Percentiles rank a stretch among this genome's conserved stretches.
Conservation (phyloP, 1,284 basidiomycete species). For the Ceratobasidium sp. region DNA sequence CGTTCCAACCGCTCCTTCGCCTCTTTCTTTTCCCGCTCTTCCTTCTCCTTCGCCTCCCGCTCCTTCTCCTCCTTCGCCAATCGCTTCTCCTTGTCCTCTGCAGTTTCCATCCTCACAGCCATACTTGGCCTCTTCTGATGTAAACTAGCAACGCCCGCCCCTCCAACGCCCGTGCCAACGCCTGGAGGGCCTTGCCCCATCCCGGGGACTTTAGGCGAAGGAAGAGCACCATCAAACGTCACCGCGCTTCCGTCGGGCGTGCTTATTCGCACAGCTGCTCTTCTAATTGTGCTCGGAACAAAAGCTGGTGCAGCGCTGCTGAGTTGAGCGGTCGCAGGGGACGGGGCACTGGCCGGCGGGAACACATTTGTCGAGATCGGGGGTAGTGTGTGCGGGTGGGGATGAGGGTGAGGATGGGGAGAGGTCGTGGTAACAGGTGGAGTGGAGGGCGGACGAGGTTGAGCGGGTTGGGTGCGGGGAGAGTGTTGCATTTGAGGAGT, state of each 20-base stretch:
- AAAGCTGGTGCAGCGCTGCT: slow-evolving; percentile 46
- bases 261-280: slow-evolving; percentile 56
- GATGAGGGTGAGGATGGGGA: slow-evolving; percentile 2
- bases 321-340: slow-evolving; percentile 33
- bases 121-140: slow-evolving; percentile 54
- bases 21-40: slow-evolving; percentile 53
- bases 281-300: slow-evolving; percentile 44
- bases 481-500: slow-evolving; percentile 47
- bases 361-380: slow-evolving; percentile 31
- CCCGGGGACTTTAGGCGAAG: slow-evolving; percentile 54
- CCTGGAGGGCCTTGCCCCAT: slow-evolving; percentile 52
- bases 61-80: slow-evolving; percentile 57
- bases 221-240: slow-evolving; percentile 44
- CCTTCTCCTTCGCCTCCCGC: slow-evolving; percentile 45
- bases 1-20: slow-evolving; percentile 53
- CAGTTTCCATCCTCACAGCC: slow-evolving; percentile 63
- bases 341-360: not conserved
- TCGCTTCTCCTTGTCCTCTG: slow-evolving; percentile 60
- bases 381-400: slow-evolving; percentile 17
- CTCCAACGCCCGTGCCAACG: slow-evolving; percentile 47
- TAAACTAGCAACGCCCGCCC: too few relatives aligned
- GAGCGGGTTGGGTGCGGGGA: slow-evolving; percentile 50
- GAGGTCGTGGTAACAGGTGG: slow-evolving; percentile 43
- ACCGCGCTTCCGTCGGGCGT: slow-evolving; percentile 56
- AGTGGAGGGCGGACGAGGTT: slow-evolving; percentile 50